Evolutionary conservation across 2,329 filamentous ascomycete genomes (phyloP).

Genomic region (Aspergillus fijiensis): DNA sequence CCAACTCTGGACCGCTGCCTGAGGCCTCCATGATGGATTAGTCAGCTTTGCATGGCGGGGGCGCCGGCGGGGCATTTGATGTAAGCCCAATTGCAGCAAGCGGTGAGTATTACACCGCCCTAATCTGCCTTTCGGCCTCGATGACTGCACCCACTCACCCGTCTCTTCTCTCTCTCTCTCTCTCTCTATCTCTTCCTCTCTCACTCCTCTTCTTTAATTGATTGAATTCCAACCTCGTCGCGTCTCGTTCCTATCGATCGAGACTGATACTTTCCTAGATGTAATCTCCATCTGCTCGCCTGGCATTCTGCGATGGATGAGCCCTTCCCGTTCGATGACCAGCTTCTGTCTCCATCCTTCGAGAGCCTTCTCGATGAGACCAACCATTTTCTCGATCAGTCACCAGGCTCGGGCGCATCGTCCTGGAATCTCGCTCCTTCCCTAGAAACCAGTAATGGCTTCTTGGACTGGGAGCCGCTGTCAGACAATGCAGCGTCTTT

Average conservation of each 20-base stretch:
- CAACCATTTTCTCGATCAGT: neutral
- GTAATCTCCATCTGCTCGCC: neutral
- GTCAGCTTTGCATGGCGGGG: too few species aligned
- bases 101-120: neutral
- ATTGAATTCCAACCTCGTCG: too few species aligned
- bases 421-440: neutral
- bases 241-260: too few species aligned
- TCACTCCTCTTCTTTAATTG: too few species aligned
- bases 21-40: neutral
- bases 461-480: neutral
- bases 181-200: neutral
- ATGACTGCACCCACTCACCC: neutral
- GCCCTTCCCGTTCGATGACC: neutral
- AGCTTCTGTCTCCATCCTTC: neutral
- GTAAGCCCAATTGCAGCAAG: neutral
- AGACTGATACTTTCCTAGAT: neutral
- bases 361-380: neutral
- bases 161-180: neutral
- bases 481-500: neutral
- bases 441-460: neutral
- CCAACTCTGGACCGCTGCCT: neutral
- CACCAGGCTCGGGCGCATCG: neutral
- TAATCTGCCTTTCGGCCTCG: neutral
- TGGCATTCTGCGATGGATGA: neutral
- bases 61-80: too few species aligned